phyloP scores from a whole-genome alignment of 495 filamentous ascomycete species.

The Durotheca rogersii region DNA sequence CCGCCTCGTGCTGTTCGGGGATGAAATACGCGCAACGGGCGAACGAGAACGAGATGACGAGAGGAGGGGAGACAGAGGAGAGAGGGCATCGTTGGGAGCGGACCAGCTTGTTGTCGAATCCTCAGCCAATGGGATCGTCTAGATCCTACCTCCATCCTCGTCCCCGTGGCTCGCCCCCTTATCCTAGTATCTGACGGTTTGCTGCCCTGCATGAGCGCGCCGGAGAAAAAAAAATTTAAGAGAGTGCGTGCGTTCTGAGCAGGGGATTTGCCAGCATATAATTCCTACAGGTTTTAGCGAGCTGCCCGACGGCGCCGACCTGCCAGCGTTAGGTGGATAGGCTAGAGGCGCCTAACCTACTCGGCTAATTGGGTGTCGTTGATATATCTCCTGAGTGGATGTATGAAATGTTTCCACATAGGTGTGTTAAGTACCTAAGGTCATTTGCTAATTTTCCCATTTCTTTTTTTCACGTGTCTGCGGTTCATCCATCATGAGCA shows the following conservation, averaged over 20 bases:
- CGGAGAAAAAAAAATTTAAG: slow-evolving; percentile 24
- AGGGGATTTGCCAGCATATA: slow-evolving; percentile 18
- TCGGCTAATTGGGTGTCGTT: slow-evolving; percentile 1
- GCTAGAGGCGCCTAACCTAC: no score
- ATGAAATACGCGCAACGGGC: no score
- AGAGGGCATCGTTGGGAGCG: no score
- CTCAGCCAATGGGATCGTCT: not conserved
- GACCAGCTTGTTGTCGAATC: not conserved
- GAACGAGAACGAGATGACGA: no score
- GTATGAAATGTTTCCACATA: not conserved
- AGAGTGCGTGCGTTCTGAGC: no score
- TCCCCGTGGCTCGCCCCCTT: slow-evolving; percentile 13
- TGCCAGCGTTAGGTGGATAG: not conserved
- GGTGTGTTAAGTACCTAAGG: slow-evolving; percentile 4
- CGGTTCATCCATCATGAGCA: no score
- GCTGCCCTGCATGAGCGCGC: slow-evolving; percentile 27
- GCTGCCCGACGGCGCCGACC: slow-evolving; percentile 10
- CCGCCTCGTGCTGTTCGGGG: no score
- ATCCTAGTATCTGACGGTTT: slow-evolving; percentile 25
- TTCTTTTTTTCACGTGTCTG: no score
- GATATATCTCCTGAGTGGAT: slow-evolving; percentile 3
- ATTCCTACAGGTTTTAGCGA: slow-evolving; percentile 24
- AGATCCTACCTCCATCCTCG: no score
- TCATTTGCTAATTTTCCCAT: not conserved
- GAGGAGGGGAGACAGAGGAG: no score